These are phyloP conservation scores for Backusella mclennaniae DNA, from an alignment of 192 early-diverging fungal genomes.

Conservation along the genomic window DNA sequence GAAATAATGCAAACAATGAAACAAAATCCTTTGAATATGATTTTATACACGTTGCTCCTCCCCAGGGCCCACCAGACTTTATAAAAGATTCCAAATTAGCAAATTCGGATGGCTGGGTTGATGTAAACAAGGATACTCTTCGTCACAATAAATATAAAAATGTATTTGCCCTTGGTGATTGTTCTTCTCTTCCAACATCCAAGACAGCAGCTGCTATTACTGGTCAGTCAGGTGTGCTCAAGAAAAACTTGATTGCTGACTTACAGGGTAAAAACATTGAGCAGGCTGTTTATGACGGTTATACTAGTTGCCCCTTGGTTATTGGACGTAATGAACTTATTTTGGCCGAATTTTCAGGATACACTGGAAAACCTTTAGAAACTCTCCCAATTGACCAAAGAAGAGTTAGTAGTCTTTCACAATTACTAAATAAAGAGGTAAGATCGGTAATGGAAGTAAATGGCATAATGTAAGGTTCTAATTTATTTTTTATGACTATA, in stretches of 20 bases:
- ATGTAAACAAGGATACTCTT: slow-evolving; percentile 76
- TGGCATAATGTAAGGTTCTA: background rate
- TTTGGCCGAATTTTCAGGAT: slow-evolving; percentile 85
- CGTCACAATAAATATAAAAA: slow-evolving; percentile 78
- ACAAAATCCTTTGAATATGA: slow-evolving; percentile 66
- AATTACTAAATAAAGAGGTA: slow-evolving; percentile 76
- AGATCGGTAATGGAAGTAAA: background rate
- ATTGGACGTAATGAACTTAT: slow-evolving; percentile 79
- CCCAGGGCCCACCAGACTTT: slow-evolving; percentile 74
- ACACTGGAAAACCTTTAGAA: slow-evolving; percentile 67
- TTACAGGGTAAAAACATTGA: slow-evolving; percentile 53
- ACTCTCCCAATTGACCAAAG: slow-evolving; percentile 87
- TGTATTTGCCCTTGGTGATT: slow-evolving; percentile 79
- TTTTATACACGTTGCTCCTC: slow-evolving; percentile 84
- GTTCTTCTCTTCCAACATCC: slow-evolving; percentile 79
- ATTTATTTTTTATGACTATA: slow-evolving; percentile 1
- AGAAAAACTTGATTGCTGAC: slow-evolving; percentile 67
- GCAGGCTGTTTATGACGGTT: slow-evolving; percentile 71
- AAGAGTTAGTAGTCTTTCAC: slow-evolving; percentile 59
- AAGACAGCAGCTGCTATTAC: slow-evolving; percentile 90
- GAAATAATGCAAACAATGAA: slow-evolving; percentile 58
- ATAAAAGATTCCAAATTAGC: slow-evolving; percentile 66
- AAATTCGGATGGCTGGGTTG: slow-evolving; percentile 79
- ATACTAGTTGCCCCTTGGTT: slow-evolving; percentile 82
- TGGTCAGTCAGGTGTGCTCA: slow-evolving; percentile 68